These are phyloP conservation scores for Castanospermum australe DNA, from an alignment of 306 rosid genomes.

Conservation along the genomic window DNA sequence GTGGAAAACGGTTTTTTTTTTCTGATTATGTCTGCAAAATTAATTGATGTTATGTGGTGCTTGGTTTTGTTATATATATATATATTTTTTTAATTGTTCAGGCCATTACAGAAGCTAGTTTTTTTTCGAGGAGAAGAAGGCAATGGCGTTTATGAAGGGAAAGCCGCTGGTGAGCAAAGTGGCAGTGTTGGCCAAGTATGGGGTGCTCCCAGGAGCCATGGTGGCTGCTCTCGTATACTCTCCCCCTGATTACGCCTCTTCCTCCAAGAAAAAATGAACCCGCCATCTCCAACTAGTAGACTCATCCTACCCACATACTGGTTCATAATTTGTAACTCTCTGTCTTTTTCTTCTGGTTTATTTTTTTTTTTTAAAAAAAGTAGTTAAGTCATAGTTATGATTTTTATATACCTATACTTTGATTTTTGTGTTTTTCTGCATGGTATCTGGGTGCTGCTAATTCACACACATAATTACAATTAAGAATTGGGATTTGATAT, in stretches of 20 bases:
- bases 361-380: too few species aligned
- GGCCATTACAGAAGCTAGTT: too few species aligned
- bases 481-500: neutral
- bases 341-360: neutral
- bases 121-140: too few species aligned
- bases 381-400: neutral
- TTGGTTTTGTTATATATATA: too few species aligned
- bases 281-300: conserved; percentile 20
- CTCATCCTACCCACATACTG: neutral
- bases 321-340: neutral
- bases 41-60: too few species aligned
- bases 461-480: neutral
- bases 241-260: conserved; percentile 31
- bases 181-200: conserved; percentile 32
- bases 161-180: conserved; percentile 33
- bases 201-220: conserved; percentile 41
- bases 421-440: neutral
- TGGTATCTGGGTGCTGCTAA: neutral
- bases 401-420: neutral
- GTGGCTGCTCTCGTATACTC: conserved; percentile 39
- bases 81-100: too few species aligned
- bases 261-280: conserved; percentile 7
- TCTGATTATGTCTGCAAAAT: too few species aligned
- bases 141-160: conserved; percentile 42
- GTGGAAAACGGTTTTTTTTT: too few species aligned